Percentiles rank a stretch among this genome's conserved stretches.
Evolutionary conservation across 345 rosid genomes (phyloP).

Genomic region (Leavenworthia alabamica): DNA sequence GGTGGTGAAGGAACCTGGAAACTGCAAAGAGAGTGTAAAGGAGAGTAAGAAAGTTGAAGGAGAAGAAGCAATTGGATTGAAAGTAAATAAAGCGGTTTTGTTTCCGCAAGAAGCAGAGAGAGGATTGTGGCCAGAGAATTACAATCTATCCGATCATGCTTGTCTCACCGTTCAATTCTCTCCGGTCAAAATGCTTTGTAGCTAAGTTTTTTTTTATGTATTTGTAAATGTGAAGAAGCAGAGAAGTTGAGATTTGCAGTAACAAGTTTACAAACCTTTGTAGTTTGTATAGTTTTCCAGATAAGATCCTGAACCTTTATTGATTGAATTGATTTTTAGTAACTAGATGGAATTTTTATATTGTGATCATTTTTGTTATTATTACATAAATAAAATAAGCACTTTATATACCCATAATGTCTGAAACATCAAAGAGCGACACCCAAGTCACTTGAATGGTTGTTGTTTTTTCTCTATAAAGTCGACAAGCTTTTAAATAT

Average conservation of each 20-base stretch:
- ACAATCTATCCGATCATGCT: constrained; percentile 85
- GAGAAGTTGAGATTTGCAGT: constrained; percentile 1
- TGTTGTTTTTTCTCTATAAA: too few relatives aligned
- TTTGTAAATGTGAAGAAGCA: not conserved
- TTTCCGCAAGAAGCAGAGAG: constrained; percentile 86
- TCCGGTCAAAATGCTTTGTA: constrained; percentile 61
- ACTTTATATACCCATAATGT: too few relatives aligned
- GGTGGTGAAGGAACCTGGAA: constrained; percentile 25
- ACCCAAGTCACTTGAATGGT: too few relatives aligned
- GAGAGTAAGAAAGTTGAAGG: constrained; percentile 22
- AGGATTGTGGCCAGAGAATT: constrained; percentile 86
- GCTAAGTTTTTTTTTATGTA: constrained; percentile 5
- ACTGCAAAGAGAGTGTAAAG: constrained; percentile 14
- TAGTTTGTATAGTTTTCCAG: not conserved
- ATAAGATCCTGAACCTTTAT: not conserved
- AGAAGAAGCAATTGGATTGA: constrained; percentile 59
- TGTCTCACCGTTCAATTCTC: constrained; percentile 77
- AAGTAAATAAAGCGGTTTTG: constrained; percentile 66
- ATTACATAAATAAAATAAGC: too few relatives aligned
- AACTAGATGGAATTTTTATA: too few relatives aligned
- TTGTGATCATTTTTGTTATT: too few relatives aligned
- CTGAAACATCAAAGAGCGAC: too few relatives aligned
- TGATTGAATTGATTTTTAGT: not conserved
- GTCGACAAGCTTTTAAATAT: too few relatives aligned
- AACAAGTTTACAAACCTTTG: not conserved